These are phyloP conservation scores for Musa schizocarpa DNA, from an alignment of 176 grass and related monocot genomes.

Conservation along the genomic window DNA sequence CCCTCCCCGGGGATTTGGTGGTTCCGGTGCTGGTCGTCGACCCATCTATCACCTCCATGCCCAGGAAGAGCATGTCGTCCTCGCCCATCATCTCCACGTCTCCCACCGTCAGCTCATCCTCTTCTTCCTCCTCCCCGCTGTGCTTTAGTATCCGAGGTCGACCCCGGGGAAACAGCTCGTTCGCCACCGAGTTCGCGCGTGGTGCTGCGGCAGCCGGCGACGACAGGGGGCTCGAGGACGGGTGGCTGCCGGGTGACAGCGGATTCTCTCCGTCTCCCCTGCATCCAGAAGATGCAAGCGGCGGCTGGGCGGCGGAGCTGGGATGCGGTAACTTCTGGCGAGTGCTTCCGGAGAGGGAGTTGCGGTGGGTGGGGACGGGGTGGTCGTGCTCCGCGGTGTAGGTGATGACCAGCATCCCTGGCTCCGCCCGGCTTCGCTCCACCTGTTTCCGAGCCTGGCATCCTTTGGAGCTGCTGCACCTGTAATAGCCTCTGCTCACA, in stretches of 20 bases:
- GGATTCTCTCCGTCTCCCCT: neutral
- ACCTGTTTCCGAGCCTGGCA: conserved; percentile 71
- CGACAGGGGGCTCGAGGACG: conserved; percentile 12
- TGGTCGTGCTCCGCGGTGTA: conserved; percentile 84
- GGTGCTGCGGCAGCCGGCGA: conserved; percentile 2
- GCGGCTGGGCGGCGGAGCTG: neutral
- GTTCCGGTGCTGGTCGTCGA: neutral
- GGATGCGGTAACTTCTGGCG: conserved; percentile 21
- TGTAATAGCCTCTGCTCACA: conserved; percentile 51
- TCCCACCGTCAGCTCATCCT: conserved; percentile 38
- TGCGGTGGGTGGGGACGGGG: conserved; percentile 52
- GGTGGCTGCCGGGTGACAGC: neutral
- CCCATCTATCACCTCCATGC: conserved; percentile 6
- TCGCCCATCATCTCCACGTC: conserved; percentile 54
- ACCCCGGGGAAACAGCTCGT: neutral
- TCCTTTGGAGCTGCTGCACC: conserved; percentile 57
- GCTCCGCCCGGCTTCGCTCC: conserved; percentile 56
- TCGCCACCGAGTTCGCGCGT: conserved; percentile 20
- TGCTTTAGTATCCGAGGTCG: neutral
- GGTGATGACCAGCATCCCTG: conserved; percentile 42
- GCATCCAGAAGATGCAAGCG: neutral
- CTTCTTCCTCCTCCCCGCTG: conserved; percentile 15
- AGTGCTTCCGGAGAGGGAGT: conserved; percentile 70
- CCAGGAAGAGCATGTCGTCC: conserved; percentile 39
- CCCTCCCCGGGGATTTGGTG: neutral